Evolutionary conservation across 2,329 filamentous ascomycete genomes (phyloP), one percentile per base, ranked within the genome.

Genomic region (Clarireedia paspali): DNA sequence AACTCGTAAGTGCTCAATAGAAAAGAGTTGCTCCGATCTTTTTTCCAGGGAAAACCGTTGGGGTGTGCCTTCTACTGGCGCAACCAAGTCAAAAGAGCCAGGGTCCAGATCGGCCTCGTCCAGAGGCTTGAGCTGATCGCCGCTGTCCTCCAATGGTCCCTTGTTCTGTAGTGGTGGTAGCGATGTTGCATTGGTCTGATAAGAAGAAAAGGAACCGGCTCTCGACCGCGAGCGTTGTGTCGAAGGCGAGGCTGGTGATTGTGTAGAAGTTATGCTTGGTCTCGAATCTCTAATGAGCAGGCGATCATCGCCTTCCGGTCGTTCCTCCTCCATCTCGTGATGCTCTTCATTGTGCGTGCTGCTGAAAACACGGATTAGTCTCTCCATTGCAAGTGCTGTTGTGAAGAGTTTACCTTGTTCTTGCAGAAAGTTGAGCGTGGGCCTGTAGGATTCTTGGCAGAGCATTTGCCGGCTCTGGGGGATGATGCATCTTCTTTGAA

Each of bases 1-100:
- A 27, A 78, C 73, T 44, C 77, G 70, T 27, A 90, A 73, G 69
- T 90, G 87, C 51, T 83, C 78, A 15, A 70, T 74, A 0, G 85
- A 88, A 64, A 89, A 85, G 38, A 90, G 72, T 12, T 82, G 73
- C 56, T 87, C 82, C 0, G 84, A 81, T 46, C 82, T 78, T n/a
- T 74, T 72, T 68, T 89, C 87, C 0, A 89, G 71, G 2, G 79
- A 81, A 64, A 82, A 81, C 51, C 63, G 70, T 53, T 63, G 64
- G 10, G 59, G 60, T 46, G 60, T 70, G 52, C 57, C 66, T 15
- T 73, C 71, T 9, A 63, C 63, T 7, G 75, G 73, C 15, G 73
- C 73, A 5, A 83, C 67, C 1, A 84, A 72, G 61, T 82, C 78
- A 62, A 77, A 81, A 0, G 74, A 79, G 42, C 70, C 68, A 10